phyloP scores from a whole-genome alignment of 441 rosid genomes.

The Biscutella laevigata region DNA sequence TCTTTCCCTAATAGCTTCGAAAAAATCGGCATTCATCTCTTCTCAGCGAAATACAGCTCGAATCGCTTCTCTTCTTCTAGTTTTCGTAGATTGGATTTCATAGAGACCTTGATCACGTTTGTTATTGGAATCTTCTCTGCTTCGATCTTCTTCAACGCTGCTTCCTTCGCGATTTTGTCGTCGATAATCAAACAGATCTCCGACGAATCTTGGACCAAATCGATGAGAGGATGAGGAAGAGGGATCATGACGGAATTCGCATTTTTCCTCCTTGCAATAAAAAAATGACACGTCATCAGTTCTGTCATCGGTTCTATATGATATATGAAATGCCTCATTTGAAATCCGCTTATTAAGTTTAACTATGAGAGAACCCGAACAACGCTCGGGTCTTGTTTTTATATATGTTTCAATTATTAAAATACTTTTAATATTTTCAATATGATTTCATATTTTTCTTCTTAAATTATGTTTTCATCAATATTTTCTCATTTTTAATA shows the following conservation, averaged over 20 bases:
- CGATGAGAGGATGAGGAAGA: slow-evolving; percentile 47
- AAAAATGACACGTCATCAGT: too few species aligned
- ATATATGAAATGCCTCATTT: too few species aligned
- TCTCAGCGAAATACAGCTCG: slow-evolving; percentile 23
- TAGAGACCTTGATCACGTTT: slow-evolving; percentile 57
- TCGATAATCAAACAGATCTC: slow-evolving; percentile 73
- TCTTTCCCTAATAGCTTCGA: slow-evolving; percentile 75
- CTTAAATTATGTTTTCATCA: too few species aligned
- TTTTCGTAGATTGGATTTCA: slow-evolving; percentile 8
- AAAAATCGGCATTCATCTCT: slow-evolving; percentile 25
- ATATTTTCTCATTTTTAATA: too few species aligned
- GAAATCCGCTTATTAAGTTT: too few species aligned
- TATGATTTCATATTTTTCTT: too few species aligned
- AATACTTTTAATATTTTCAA: too few species aligned
- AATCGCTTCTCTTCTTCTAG: not conserved
- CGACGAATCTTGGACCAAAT: slow-evolving; percentile 25
- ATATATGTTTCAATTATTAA: too few species aligned
- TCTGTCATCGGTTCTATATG: too few species aligned
- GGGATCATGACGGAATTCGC: slow-evolving; percentile 49
- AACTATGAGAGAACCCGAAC: too few species aligned
- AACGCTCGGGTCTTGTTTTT: too few species aligned
- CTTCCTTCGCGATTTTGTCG: slow-evolving; percentile 66
- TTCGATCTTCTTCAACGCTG: slow-evolving; percentile 56
- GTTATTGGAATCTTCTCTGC: slow-evolving; percentile 53
- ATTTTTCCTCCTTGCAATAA: too few species aligned